Percentiles rank a stretch among this genome's conserved stretches.
Conservation (phyloP, 2,329 filamentous ascomycete genomes). For the Hypoxylon sp. region DNA sequence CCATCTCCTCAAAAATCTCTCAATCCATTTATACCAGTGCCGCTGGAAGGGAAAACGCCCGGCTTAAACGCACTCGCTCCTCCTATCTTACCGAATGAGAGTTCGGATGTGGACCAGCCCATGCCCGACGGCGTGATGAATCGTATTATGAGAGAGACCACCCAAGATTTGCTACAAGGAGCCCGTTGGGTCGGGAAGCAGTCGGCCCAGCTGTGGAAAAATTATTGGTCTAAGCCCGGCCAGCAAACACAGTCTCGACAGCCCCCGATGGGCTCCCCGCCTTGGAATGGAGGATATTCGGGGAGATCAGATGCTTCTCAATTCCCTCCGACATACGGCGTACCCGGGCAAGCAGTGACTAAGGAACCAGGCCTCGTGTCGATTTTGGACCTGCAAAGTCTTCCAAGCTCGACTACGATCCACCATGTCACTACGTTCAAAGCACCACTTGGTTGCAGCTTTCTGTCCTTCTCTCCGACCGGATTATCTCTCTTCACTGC, state of each 20-base stretch:
- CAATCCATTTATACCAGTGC: slow-evolving; percentile 74
- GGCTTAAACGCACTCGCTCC: slow-evolving; percentile 73
- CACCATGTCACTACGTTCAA: slow-evolving; percentile 80
- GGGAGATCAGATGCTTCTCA: slow-evolving; percentile 65
- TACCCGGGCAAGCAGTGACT: slow-evolving; percentile 68
- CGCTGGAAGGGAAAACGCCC: slow-evolving; percentile 68
- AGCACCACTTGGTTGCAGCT: slow-evolving; percentile 82
- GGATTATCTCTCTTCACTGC: slow-evolving; percentile 83
- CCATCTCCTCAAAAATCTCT: slow-evolving; percentile 79
- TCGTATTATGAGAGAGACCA: slow-evolving; percentile 83
- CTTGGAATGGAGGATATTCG: slow-evolving; percentile 63
- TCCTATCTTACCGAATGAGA: slow-evolving; percentile 76
- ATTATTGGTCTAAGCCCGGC: slow-evolving; percentile 76
- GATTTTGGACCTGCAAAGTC: slow-evolving; percentile 77
- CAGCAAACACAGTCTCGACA: slow-evolving; percentile 64
- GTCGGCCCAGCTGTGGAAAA: slow-evolving; percentile 82
- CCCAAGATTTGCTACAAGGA: slow-evolving; percentile 82
- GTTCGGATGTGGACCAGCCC: slow-evolving; percentile 79
- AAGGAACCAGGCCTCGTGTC: slow-evolving; percentile 82
- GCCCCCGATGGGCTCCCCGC: slow-evolving; percentile 59
- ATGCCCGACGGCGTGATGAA: slow-evolving; percentile 80
- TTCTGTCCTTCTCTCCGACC: slow-evolving; percentile 81
- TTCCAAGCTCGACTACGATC: slow-evolving; percentile 67
- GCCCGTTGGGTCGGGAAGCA: slow-evolving; percentile 84
- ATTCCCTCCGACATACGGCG: slow-evolving; percentile 83